Base-by-base conservation (phyloP, 345 rosid species). In the Camelina neglecta region DNA sequence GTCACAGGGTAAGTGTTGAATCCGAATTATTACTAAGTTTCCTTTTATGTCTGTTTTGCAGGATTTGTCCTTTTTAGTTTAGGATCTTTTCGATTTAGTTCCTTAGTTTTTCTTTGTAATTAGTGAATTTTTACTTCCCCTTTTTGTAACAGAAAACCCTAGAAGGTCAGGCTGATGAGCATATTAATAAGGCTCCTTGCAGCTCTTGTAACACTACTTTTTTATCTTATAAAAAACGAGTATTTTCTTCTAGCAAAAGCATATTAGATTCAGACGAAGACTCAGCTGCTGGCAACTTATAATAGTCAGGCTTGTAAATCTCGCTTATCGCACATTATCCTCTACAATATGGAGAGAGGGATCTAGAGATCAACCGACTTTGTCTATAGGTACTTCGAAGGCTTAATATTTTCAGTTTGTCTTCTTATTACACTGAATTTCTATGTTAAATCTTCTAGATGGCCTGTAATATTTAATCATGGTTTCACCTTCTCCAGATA, bases 371-470 rank as follows among this genome's bases (percentile, higher is more conserved):
- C 90, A 45, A 60, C 79, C 66, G 91, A 89, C 70, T 83, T 86
- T 77, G 67, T 92, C 64, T 78, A 81, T 65, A 92, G 97, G 97
- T 95, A 81, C 74, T 71, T 58, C 50, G 24, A 75, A 73, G 3
- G 29, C 29, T 26, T 26, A 26, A 26, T 59, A 50, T 73, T 74
- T 71, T 67, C 55, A 24, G 59, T 16, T 35, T 7, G 21, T 57
- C 49, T 21, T 66, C 51, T 47, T 62, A 26, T 16, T 55, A 31
- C 70, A 45, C 38, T 29, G 47, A 16, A 48, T 26, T 41, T 51
- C 48, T 57, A 11, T 31, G 5, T 60, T 12, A 68, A 16, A 41
- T 29, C 57, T 67, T 68, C 69, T 41, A 7, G 18, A 18, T 18
- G 18, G 18, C 18, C 51, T 64, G 75, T 70, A 76, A 50, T 62